Evolutionary conservation across 148 eudicot species (phyloP).

Genomic region (Vaccinium corymbosum): DNA sequence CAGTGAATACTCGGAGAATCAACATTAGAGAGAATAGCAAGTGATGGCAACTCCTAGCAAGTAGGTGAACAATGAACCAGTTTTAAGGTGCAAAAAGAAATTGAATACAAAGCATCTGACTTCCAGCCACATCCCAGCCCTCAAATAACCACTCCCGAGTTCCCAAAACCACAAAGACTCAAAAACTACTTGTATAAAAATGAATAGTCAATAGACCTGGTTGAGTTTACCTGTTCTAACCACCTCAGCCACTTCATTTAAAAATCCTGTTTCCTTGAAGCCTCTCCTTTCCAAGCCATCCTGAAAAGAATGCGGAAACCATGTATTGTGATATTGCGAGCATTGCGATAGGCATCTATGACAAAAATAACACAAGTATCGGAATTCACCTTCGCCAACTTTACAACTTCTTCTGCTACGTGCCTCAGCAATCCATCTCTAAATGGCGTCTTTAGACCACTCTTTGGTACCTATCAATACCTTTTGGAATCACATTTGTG

Average conservation of each 20-base stretch:
- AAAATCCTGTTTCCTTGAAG: slow-evolving; percentile 78
- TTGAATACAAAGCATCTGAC: background rate
- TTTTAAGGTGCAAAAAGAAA: background rate
- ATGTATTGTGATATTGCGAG: background rate
- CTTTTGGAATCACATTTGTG: slow-evolving; percentile 13
- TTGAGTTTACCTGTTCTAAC: slow-evolving; percentile 71
- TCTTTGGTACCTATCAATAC: slow-evolving; percentile 67
- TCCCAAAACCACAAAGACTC: background rate
- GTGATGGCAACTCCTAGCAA: background rate
- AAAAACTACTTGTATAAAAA: background rate
- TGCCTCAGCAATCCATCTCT: slow-evolving; percentile 90
- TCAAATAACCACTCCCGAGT: background rate
- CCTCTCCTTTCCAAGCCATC: slow-evolving; percentile 97
- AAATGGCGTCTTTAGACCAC: slow-evolving; percentile 91
- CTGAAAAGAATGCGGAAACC: slow-evolving; percentile 32
- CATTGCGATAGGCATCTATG: background rate
- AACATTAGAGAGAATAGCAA: background rate
- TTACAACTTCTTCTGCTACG: slow-evolving; percentile 79
- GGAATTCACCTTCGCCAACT: slow-evolving; percentile 71
- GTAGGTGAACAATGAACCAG: background rate
- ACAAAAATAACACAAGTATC: background rate
- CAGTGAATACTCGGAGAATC: background rate
- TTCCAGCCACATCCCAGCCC: background rate
- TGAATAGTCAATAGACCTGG: background rate
- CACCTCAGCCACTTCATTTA: slow-evolving; percentile 93